A percentile compares a stretch with the other conserved stretches of the same genome.
These are phyloP conservation scores for Alliaria petiolata DNA, from an alignment of 345 rosid genomes.

Conservation along the genomic window DNA sequence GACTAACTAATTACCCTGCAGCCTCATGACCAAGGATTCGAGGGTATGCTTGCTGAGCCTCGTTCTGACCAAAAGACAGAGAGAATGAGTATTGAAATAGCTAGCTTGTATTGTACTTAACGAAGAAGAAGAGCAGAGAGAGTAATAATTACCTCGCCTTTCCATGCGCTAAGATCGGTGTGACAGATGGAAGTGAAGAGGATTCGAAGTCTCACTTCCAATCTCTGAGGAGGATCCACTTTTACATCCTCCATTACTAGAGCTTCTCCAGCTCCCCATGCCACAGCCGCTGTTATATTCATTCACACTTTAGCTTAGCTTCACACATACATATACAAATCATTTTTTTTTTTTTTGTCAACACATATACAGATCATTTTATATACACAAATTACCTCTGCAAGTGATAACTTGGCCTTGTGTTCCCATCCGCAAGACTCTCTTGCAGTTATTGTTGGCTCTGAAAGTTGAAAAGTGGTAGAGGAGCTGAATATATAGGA, in stretches of 20 bases:
- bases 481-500: neutral
- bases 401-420: slow-evolving; percentile 34
- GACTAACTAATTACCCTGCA: slow-evolving; percentile 47
- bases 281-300: slow-evolving; percentile 44
- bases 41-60: slow-evolving; percentile 51
- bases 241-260: slow-evolving; percentile 54
- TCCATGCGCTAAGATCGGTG: slow-evolving; percentile 49
- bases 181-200: slow-evolving; percentile 65
- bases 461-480: neutral
- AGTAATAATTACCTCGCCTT: slow-evolving; percentile 30
- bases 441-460: neutral
- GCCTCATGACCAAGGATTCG: slow-evolving; percentile 83
- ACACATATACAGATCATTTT: neutral
- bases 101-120: neutral
- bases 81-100: neutral
- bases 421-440: slow-evolving; percentile 22
- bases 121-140: neutral
- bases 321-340: neutral
- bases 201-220: slow-evolving; percentile 60
- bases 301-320: neutral
- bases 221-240: slow-evolving; percentile 59
- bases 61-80: slow-evolving; percentile 22
- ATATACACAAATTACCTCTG: slow-evolving; percentile 22
- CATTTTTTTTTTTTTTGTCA: too few species aligned
- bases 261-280: slow-evolving; percentile 49